Evolutionary conservation across 2,329 filamentous ascomycete genomes (phyloP), one percentile per base, ranked within the genome.

Genomic region (Mollisia scopiformis): DNA sequence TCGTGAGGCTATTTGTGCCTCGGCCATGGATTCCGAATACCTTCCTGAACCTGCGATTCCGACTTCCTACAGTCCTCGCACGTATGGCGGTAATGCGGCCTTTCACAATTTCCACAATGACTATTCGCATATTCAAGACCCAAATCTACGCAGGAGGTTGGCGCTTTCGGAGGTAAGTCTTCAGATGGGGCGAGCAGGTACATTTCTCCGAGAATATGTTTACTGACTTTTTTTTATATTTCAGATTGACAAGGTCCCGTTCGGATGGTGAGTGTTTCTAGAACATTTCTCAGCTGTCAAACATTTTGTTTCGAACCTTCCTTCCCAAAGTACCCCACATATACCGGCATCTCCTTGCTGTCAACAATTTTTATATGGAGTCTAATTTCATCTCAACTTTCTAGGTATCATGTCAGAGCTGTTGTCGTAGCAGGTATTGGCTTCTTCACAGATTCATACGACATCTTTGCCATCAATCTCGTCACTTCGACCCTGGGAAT

Each of bases 391-490:
- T 27, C 11, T 33, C 30, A 7, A 28, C 11, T 39, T n/a, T n/a
- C 14, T 47, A 64, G 62, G 58, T 64, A 64, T 39, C 62, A 64
- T 76, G 80, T 93, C 27, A 85, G 90, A 50, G 88, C 90, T 57
- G 82, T 92, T 2, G 75, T 90, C 6, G 90, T 94, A 2, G 90
- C 91, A 27, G 91, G 91, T 52, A 88, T 92, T 61, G 91, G 91
- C 55, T 94, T 95, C 80, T 92, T 94, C 73, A 88, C 91, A 50
- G 91, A 93, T 74, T 88, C 89, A 13, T 94, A 94, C 77, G 87
- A 85, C 67, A 91, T 93, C 68, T 95, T 95, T 74, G 89, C 91
- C 71, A 90, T 93, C 74, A 91, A 90, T 73, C 79, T 93, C 51
- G 84, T 90, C 52, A 89, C 87, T 1, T 83, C 82, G 49, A 85